A percentile compares a stretch with the other conserved stretches of the same genome.
phyloP scores from a whole-genome alignment of 2,329 filamentous ascomycete genomes.

The Colletotrichum tanaceti region DNA sequence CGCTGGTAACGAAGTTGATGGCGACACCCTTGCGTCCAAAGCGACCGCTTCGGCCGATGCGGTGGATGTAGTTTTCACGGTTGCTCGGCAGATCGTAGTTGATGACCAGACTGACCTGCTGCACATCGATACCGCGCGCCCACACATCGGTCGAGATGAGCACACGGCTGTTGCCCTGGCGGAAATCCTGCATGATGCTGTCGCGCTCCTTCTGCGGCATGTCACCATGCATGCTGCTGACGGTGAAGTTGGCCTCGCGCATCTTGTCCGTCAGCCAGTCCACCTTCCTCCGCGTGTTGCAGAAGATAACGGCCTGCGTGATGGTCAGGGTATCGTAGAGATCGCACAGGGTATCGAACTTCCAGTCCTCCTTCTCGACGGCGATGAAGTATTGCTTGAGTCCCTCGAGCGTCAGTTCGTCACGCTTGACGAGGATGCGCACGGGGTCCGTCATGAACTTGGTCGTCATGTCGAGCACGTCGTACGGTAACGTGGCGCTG shows the following conservation, averaged over 20 bases:
- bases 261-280: slow-evolving; percentile 99
- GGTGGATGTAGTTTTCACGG: slow-evolving; percentile 99
- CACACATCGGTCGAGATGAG: slow-evolving; percentile 98
- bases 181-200: slow-evolving; percentile 99
- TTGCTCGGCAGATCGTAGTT: slow-evolving; percentile 99
- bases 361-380: slow-evolving; percentile 99
- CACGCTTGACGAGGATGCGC: slow-evolving; percentile 96
- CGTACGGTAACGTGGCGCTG: slow-evolving; percentile 95
- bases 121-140: slow-evolving; percentile 98
- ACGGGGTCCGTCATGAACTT: slow-evolving; percentile 99
- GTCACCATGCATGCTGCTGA: slow-evolving; percentile 98
- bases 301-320: slow-evolving; percentile 99
- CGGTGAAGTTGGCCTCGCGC: slow-evolving; percentile 98
- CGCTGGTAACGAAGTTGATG: slow-evolving; percentile 99
- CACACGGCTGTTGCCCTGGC: slow-evolving; percentile 94
- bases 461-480: slow-evolving; percentile 98
- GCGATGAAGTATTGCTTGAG: slow-evolving; percentile 99
- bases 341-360: slow-evolving; percentile 98
- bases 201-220: slow-evolving; percentile 99
- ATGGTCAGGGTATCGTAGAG: slow-evolving; percentile 99
- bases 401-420: slow-evolving; percentile 96
- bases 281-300: slow-evolving; percentile 98
- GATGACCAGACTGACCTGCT: slow-evolving; percentile 97
- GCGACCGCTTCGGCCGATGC: slow-evolving; percentile 93
- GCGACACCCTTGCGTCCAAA: slow-evolving; percentile 99